phyloP scores from a whole-genome alignment of 345 rosid genomes.

The Arabis hirsuta region DNA sequence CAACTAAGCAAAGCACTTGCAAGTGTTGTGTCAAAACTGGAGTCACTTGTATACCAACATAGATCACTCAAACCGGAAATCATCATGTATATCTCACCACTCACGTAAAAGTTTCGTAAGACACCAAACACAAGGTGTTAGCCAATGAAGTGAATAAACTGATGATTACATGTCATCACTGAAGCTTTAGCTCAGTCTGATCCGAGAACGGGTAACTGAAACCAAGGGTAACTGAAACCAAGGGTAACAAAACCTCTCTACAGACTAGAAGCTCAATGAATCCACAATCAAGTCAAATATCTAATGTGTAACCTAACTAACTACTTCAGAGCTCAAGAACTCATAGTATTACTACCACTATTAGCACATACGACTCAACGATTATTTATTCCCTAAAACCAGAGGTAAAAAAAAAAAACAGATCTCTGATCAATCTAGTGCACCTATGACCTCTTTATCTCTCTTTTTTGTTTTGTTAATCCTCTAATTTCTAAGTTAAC shows the following conservation, averaged over 20 bases:
- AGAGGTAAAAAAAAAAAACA: neutral
- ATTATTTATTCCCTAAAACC: neutral
- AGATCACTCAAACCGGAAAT: neutral
- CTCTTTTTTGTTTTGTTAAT: neutral
- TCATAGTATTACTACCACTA: neutral
- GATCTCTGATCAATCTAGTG: neutral
- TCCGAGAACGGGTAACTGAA: neutral
- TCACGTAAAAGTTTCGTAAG: neutral
- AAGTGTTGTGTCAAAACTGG: neutral
- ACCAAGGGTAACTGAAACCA: neutral
- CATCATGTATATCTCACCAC: neutral
- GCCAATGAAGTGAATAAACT: neutral
- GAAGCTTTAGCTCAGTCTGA: constrained; percentile 6
- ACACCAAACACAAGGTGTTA: neutral
- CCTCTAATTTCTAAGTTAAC: neutral
- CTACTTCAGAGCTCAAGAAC: constrained; percentile 7
- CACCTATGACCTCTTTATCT: too few species aligned
- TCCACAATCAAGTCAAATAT: neutral
- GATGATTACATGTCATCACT: neutral
- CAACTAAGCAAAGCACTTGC: neutral
- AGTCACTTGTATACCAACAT: neutral
- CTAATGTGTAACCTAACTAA: neutral
- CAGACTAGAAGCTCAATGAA: constrained; percentile 9
- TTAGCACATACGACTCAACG: neutral
- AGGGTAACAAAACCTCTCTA: constrained; percentile 11